Percentiles rank a stretch among this genome's conserved stretches.
phyloP scores from a whole-genome alignment of 169 alveolate genomes.

The Eimeria acervulina region DNA sequence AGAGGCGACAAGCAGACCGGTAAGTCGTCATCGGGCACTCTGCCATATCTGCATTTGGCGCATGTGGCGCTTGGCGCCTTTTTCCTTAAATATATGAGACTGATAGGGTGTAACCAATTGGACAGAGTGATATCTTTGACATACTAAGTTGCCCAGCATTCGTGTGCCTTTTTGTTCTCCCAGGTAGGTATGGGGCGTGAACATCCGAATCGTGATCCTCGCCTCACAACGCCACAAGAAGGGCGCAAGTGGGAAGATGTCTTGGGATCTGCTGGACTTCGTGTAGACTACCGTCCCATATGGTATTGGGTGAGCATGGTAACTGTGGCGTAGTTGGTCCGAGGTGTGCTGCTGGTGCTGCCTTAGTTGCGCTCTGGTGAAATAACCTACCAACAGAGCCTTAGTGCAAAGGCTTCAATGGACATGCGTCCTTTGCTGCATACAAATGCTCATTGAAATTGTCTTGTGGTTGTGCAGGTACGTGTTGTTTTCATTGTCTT shows the following conservation, averaged over 20 bases:
- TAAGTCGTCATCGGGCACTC: slow-evolving; percentile 40
- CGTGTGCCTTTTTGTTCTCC: background rate
- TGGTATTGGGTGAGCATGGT: slow-evolving; percentile 87
- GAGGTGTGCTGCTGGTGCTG: background rate
- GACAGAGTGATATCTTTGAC: too few relatives aligned
- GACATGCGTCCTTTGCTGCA: background rate
- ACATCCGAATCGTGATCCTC: slow-evolving; percentile 95
- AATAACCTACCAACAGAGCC: background rate
- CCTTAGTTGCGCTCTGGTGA: background rate
- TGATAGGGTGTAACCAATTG: too few relatives aligned
- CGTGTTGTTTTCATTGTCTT: slow-evolving; percentile 81
- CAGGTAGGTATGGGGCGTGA: slow-evolving; percentile 94
- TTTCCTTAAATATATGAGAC: too few relatives aligned
- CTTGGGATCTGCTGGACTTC: slow-evolving; percentile 88
- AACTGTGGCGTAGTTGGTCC: background rate
- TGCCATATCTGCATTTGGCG: background rate
- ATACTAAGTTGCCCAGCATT: background rate
- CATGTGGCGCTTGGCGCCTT: background rate
- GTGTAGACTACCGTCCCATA: slow-evolving; percentile 87
- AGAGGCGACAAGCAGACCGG: slow-evolving; percentile 94
- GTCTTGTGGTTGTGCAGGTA: slow-evolving; percentile 58
- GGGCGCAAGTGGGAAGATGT: slow-evolving; percentile 97
- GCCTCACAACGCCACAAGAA: slow-evolving; percentile 92
- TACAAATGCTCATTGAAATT: background rate
- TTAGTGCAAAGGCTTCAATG: background rate